Evolutionary conservation across 2,329 filamentous ascomycete genomes (phyloP), one percentile per base, ranked within the genome.

Genomic region (Mycogone perniciosa): DNA sequence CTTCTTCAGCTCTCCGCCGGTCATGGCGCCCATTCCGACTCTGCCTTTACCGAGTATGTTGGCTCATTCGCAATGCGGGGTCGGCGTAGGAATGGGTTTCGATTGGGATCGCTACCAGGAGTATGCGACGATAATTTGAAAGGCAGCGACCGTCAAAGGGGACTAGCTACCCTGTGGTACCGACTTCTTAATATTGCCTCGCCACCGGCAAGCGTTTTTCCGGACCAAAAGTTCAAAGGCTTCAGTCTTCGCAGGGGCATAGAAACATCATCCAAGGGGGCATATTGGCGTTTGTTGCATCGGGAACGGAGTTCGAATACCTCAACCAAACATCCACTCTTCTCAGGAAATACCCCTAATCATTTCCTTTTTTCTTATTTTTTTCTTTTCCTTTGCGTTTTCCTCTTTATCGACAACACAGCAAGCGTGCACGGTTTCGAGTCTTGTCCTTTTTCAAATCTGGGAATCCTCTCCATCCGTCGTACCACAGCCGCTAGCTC

Each of bases 1-100:
- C 67, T 95, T 85, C 74, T 95, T 90, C 77, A 88, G 84, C 72
- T 82, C 88, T 48, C 87, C 89, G 10, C 81, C 85, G 63, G 82
- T 86, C 53, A 81, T 84, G 40, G 82, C 88, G 26, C 82, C 88
- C 45, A 84, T 95, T 57, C 81, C 89, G 26, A 75, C 84, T 39
- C 78, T 96, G 42, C 87, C 90, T 44, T 77, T 96, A 48, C 90
- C 91, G 40, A 96, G 89, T 73, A 88, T 91, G 81, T 76, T 96
- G 55, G 81, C 88, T 61, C 84, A 86, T 55, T 61, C 58, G 20
- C 89, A 89, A 67, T 97, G 92, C 71, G 89, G 89, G 61, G 82
- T 90, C 52, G 85, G 85, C 64, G 76, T 84, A 54, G 85, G 84
- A 54, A 90, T 87, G 73, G 55, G 84, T 57, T 95, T 95, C 67